Evolutionary conservation across 345 rosid species (phyloP), one percentile per base, ranked within the genome.

Genomic region (Populus nigra): DNA sequence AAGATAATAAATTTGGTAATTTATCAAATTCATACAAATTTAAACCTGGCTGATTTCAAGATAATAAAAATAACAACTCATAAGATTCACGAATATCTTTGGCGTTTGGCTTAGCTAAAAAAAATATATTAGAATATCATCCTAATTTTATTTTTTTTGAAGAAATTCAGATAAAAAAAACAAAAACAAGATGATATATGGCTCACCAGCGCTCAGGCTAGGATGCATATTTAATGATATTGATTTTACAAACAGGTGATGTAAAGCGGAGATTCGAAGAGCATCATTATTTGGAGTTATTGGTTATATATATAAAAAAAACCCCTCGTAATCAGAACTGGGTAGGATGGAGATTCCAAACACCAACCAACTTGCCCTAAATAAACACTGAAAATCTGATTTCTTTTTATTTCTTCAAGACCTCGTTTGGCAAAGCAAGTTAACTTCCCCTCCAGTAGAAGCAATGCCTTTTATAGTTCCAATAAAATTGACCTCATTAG

Each of bases 331-430:
- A 53, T 53, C 63, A 23, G 29, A 59, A 59, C 2, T 3, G 13
- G 13, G 63, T 3, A 57, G 63, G 63, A 47, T n/a, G n/a, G 5
- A 70, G 81, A 71, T 69, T 61, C 78, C 49, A 12, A 62, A 33
- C 27, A 79, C 63, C 66, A 45, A 49, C 78, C 82, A 82, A 77
- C 74, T 88, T 82, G 85, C 53, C 72, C 41, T 82, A 75, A 70
- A 78, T 82, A 74, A 76, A 10, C 36, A 41, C 78, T 73, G 71
- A 16, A 16, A 25, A 10, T 12, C 18, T 63, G 7, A 35, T 1
- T 2, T 12, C 3, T 1, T 15, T 73, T 69, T 73, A 63, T 57
- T 68, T 69, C 35, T 53, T 61, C 85, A 62, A 80, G 25, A 50
- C 76, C 83, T 72, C 68, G 77, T 80, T 59, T 65, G 65, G 38